These are phyloP conservation scores for Microdochium bolleyi DNA, from an alignment of 2,329 filamentous ascomycete species.

Conservation along the genomic window DNA sequence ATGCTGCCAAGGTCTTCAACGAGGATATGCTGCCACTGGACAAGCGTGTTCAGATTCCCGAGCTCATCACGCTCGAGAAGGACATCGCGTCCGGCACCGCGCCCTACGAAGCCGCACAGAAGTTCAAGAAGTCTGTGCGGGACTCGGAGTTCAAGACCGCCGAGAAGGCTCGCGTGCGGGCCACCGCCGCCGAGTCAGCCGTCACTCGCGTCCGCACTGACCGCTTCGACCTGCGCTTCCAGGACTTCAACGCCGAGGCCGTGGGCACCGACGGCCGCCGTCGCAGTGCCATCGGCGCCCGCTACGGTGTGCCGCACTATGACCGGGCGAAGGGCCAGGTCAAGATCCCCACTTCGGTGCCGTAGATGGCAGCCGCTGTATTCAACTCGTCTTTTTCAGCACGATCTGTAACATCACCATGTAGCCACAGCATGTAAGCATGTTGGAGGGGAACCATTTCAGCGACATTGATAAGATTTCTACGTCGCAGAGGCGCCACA, in stretches of 20 bases:
- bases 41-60: slow-evolving; percentile 51
- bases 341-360: slow-evolving; percentile 60
- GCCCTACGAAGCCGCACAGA: slow-evolving; percentile 24
- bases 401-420: neutral
- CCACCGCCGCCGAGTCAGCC: slow-evolving; percentile 20
- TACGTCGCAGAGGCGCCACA: no score
- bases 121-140: slow-evolving; percentile 29
- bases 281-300: slow-evolving; percentile 45
- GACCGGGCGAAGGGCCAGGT: slow-evolving; percentile 56
- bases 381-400: neutral
- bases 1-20: slow-evolving; percentile 59
- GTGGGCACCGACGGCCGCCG: slow-evolving; percentile 46
- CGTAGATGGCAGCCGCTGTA: slow-evolving; percentile 17
- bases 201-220: slow-evolving; percentile 37
- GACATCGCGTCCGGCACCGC: slow-evolving; percentile 30
- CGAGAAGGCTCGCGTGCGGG: slow-evolving; percentile 23
- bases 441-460: neutral
- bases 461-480: no score
- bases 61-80: slow-evolving; percentile 49
- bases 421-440: neutral
- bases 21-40: slow-evolving; percentile 52
- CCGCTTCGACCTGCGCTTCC: slow-evolving; percentile 58
- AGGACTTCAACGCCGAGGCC: slow-evolving; percentile 47
- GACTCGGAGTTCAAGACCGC: slow-evolving; percentile 35
- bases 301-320: slow-evolving; percentile 55